A percentile compares a stretch with the other conserved stretches of the same genome.
phyloP scores from a whole-genome alignment of 2,329 filamentous ascomycete genomes.

The Botrytis porri region DNA sequence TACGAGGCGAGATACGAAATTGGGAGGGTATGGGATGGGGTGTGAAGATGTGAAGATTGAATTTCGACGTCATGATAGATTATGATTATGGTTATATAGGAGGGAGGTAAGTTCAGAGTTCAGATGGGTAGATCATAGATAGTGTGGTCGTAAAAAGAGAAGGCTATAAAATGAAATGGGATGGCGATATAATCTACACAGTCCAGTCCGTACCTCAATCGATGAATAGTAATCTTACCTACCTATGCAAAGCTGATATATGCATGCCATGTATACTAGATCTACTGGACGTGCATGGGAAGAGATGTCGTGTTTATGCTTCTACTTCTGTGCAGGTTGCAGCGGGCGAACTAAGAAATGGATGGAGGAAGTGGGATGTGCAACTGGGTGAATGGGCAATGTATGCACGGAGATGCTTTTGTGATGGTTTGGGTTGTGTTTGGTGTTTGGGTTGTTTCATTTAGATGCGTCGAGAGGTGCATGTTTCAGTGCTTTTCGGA shows the following conservation, averaged over 20 bases:
- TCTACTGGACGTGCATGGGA: constrained; percentile 13
- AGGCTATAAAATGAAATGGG: not conserved
- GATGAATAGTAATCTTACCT: not conserved
- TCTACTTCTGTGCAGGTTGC: constrained; percentile 5
- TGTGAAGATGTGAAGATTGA: not conserved
- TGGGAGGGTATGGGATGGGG: not conserved
- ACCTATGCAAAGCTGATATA: constrained; percentile 1
- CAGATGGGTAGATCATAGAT: not conserved
- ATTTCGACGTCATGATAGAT: no score
- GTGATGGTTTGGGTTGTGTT: constrained; percentile 5
- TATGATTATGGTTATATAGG: not conserved
- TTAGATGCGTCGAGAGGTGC: not conserved
- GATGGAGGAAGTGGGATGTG: not conserved
- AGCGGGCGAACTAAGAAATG: not conserved
- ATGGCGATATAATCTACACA: not conserved
- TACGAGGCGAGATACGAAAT: not conserved
- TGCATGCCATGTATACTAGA: constrained; percentile 7
- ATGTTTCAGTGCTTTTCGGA: constrained; percentile 13
- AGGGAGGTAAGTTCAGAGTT: not conserved
- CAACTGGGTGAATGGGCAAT: not conserved
- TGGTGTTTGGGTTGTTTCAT: constrained; percentile 18
- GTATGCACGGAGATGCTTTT: constrained; percentile 9
- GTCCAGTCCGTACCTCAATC: not conserved
- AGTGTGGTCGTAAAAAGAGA: not conserved
- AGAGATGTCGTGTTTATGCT: constrained; percentile 12